phyloP scores from a whole-genome alignment of 768 basidiomycete genomes.

The Lentinula edodes region DNA sequence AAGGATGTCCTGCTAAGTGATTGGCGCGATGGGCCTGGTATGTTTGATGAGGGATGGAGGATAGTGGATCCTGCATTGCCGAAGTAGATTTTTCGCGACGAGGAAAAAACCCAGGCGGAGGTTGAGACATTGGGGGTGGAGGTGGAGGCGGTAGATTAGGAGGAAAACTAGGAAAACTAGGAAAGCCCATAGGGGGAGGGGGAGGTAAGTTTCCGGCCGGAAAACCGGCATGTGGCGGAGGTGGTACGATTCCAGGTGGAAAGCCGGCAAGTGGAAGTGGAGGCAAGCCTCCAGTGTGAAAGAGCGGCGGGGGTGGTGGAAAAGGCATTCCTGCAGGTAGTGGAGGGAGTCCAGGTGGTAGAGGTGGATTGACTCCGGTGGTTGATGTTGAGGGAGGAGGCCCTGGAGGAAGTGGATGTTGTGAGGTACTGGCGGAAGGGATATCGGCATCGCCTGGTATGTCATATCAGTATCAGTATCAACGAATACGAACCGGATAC shows the following conservation, averaged over 20 bases:
- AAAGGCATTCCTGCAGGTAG: constrained; percentile 3
- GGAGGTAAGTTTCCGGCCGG: constrained; percentile 10
- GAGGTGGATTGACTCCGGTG: constrained; percentile 11
- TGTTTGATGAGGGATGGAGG: constrained; percentile 70
- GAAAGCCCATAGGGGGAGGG: constrained; percentile 17
- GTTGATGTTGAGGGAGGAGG: constrained; percentile 9
- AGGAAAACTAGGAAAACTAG: constrained; percentile 14
- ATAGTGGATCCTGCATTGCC: constrained; percentile 70
- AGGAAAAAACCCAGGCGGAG: constrained; percentile 56
- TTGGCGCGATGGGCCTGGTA: constrained; percentile 66
- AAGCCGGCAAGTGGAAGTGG: constrained; percentile 21
- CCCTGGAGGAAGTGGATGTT: constrained; percentile 10
- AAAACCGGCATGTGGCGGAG: constrained; percentile 15
- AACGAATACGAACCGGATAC: constrained; percentile 8
- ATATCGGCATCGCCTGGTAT: background rate
- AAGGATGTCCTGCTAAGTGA: constrained; percentile 32
- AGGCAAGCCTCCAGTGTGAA: constrained; percentile 23
- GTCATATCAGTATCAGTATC: background rate
- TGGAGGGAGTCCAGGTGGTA: constrained; percentile 9
- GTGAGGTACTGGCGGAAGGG: background rate
- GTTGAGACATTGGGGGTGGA: constrained; percentile 21
- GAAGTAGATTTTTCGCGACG: constrained; percentile 44
- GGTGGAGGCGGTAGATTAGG: constrained; percentile 21
- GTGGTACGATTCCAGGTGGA: constrained; percentile 14
- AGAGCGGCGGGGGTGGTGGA: constrained; percentile 17